phyloP scores from a whole-genome alignment of 2,329 filamentous ascomycete species.

The Trichoderma cornu-damae region DNA sequence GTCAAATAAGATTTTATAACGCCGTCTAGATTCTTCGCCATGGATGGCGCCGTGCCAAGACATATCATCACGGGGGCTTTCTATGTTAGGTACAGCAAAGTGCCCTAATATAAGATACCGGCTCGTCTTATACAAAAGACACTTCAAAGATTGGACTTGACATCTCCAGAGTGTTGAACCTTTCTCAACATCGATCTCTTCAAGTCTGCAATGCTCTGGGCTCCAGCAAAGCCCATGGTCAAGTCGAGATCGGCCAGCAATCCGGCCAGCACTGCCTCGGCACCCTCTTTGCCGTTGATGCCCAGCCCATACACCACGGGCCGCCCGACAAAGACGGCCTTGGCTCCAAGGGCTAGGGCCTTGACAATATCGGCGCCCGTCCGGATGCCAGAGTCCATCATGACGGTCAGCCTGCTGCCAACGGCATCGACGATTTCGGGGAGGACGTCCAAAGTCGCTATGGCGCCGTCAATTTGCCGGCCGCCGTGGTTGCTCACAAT shows the following conservation, averaged over 20 bases:
- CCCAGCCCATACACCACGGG: conserved; percentile 37
- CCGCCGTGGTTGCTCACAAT: conserved; percentile 42
- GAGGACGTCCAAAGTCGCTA: conserved; percentile 50
- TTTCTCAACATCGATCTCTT: conserved; percentile 32
- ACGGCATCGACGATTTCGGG: conserved; percentile 48
- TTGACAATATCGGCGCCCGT: conserved; percentile 40
- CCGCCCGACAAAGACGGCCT: conserved; percentile 41
- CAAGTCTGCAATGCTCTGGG: conserved; percentile 38
- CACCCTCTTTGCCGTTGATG: conserved; percentile 41
- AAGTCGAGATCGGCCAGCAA: conserved; percentile 43
- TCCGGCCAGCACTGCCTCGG: conserved; percentile 48
- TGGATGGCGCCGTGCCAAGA: neutral
- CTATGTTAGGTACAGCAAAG: neutral
- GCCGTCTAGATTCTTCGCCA: neutral
- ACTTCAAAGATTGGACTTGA: conserved; percentile 29
- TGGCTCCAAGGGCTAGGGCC: conserved; percentile 38
- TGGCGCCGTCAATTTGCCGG: conserved; percentile 38
- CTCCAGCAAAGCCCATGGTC: conserved; percentile 51
- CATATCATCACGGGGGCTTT: neutral
- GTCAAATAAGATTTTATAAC: no score
- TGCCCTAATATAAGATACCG: no score
- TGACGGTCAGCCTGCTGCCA: conserved; percentile 51
- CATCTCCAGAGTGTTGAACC: conserved; percentile 32
- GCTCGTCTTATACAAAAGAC: neutral
- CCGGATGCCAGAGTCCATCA: conserved; percentile 43